Percentiles rank a stretch among this genome's conserved stretches.
Conservation (phyloP, 2,329 filamentous ascomycete species). For the Xylaria digitata region DNA sequence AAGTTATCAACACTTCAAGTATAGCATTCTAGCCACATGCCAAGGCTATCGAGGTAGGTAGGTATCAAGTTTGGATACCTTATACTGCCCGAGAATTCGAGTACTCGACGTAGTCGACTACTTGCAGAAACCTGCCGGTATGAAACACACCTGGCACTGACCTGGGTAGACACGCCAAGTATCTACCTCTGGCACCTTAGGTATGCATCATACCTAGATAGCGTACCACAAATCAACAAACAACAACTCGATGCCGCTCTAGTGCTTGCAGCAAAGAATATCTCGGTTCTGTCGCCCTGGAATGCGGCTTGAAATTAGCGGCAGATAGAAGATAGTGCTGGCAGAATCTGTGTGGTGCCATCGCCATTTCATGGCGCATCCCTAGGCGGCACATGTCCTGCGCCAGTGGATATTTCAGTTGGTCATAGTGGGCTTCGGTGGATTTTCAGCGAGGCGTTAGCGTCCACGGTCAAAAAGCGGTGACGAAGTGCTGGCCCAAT, state of each 20-base stretch:
- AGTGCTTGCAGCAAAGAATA: slow-evolving; percentile 26
- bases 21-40: background rate
- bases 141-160: slow-evolving; percentile 22
- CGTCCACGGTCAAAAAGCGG: slow-evolving; percentile 44
- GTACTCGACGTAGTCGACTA: slow-evolving; percentile 17
- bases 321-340: slow-evolving; percentile 29
- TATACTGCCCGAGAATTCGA: slow-evolving; percentile 5
- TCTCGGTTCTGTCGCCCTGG: slow-evolving; percentile 8
- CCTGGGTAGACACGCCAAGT: background rate
- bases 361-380: slow-evolving; percentile 20
- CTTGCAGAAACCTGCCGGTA: slow-evolving; percentile 15
- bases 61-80: slow-evolving; percentile 15
- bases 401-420: slow-evolving; percentile 32
- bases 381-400: slow-evolving; percentile 10
- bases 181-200: background rate
- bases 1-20: background rate
- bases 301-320: slow-evolving; percentile 40
- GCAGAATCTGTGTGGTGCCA: slow-evolving; percentile 32
- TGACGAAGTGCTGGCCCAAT: slow-evolving; percentile 43
- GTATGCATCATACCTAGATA: background rate
- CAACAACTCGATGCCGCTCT: slow-evolving; percentile 12
- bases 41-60: background rate
- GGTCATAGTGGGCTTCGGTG: slow-evolving; percentile 35
- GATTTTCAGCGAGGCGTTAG: slow-evolving; percentile 29
- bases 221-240: slow-evolving; percentile 6